Evolutionary conservation across 805 yeast genomes (phyloP), one percentile per base, ranked within the genome.

Genomic region (Pichia nanzhaoensis): DNA sequence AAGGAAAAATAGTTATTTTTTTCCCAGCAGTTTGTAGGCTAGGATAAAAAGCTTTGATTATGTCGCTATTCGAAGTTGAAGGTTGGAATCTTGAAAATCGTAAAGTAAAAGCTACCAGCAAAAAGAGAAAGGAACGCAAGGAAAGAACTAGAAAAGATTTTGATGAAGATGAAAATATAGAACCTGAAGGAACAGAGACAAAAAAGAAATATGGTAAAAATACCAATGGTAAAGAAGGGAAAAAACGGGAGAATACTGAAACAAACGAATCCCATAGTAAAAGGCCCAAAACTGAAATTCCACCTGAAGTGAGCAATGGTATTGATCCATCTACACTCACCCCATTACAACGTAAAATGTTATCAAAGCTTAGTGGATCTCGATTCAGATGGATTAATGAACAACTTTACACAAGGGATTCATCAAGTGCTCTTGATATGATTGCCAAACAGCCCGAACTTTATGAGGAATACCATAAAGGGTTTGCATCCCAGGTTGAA

Each of bases 361-460:
- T 88, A 81, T 88, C 86, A 38, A 93, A 93, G 61, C 74, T 93
- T 35, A 79, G 95, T 2, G 99, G 99, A 0, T 88, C 98, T 1
- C 71, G 99, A 55, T 93, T 93, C 68, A 75, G 99, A 63, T 93
- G 98, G 98, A 93, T 93, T 60, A 93, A 93, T 61, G 99, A 93
- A 65, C 95, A 91, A 60, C 69, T 93, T n/a, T 93, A 93, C 60
- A 93, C 98, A 1, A 82, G 81, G 32, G 66, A 81, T 1, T 90
- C 98, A 0, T 79, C 77, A 6, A 78, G 77, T 19, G 98, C 99
- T 0, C 67, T 87, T 22, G 68, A 73, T 20, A 66, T 93, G 49
- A 79, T 93, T 35, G 69, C 75, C 46, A 78, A 82, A 14, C 95
- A 90, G 55, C 99, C 99, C 0, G 78, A 80, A 20, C 70, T 93